Conservation (phyloP, 2,329 filamentous ascomycete genomes). For the Fonsecaea pedrosoi region DNA sequence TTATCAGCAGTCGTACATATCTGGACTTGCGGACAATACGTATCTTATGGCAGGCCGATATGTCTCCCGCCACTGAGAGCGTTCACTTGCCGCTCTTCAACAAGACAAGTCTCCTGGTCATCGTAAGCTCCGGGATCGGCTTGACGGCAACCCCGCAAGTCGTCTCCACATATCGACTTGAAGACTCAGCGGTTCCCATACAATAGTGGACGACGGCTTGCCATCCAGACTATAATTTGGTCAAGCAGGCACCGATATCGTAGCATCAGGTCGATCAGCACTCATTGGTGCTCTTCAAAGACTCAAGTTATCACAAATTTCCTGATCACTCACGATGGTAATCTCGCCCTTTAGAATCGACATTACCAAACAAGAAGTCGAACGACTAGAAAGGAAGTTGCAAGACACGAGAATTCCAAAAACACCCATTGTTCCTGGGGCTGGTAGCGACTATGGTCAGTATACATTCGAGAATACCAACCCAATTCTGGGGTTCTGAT, state of each 20-base stretch:
- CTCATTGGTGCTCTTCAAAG: not conserved
- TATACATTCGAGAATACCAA: not conserved
- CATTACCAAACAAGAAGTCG: constrained; percentile 25
- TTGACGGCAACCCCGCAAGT: not conserved
- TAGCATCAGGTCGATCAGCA: not conserved
- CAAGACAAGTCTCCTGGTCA: not conserved
- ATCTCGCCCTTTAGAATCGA: constrained; percentile 33
- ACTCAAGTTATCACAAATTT: not conserved
- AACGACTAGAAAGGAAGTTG: constrained; percentile 27
- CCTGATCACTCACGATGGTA: not conserved
- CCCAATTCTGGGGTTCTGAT: not conserved
- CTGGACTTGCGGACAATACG: not conserved
- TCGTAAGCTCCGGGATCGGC: not conserved
- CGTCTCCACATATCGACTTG: not conserved
- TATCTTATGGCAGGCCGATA: not conserved
- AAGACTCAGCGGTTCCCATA: not conserved
- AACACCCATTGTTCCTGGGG: constrained; percentile 29
- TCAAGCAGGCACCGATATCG: not conserved
- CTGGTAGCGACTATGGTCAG: constrained; percentile 28
- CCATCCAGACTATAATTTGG: not conserved
- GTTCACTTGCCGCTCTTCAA: not conserved
- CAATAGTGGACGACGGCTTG: not conserved
- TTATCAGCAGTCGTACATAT: not conserved
- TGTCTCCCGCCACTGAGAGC: not conserved
- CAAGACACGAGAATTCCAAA: constrained; percentile 29